These are phyloP conservation scores for Podaxis sp. DNA, from an alignment of 768 basidiomycete species.

Conservation along the genomic window DNA sequence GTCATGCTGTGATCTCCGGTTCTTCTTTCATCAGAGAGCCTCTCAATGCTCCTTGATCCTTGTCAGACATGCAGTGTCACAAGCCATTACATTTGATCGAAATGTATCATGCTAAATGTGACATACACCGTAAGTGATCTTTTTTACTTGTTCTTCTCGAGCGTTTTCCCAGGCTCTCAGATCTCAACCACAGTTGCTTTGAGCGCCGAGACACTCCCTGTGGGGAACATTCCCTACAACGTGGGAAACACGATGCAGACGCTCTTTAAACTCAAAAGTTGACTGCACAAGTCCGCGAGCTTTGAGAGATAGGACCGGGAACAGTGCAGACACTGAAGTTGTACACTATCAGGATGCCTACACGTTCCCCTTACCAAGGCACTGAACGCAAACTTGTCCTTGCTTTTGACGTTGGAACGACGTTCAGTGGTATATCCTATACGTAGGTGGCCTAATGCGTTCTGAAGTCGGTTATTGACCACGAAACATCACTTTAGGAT, in stretches of 20 bases:
- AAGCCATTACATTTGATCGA: background rate
- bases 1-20: too few relatives aligned
- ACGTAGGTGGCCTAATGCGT: conserved; percentile 18
- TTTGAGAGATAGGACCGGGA: too few relatives aligned
- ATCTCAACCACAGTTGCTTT: background rate
- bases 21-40: too few relatives aligned
- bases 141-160: background rate
- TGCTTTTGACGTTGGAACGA: conserved; percentile 50
- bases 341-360: background rate
- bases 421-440: conserved; percentile 48
- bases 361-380: conserved; percentile 35
- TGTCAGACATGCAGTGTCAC: too few relatives aligned
- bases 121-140: background rate
- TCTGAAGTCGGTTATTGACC: conserved; percentile 8
- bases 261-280: background rate
- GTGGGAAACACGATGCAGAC: background rate
- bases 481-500: conserved; percentile 23
- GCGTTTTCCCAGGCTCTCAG: background rate
- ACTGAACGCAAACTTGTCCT: conserved; percentile 40
- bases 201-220: background rate
- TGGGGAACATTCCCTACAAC: background rate
- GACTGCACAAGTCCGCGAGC: background rate
- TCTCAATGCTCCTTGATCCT: too few relatives aligned
- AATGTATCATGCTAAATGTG: background rate
- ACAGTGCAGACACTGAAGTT: background rate